Conservation (phyloP, 2,329 filamentous ascomycete species). For the Pseudogymnoascus sp. region DNA sequence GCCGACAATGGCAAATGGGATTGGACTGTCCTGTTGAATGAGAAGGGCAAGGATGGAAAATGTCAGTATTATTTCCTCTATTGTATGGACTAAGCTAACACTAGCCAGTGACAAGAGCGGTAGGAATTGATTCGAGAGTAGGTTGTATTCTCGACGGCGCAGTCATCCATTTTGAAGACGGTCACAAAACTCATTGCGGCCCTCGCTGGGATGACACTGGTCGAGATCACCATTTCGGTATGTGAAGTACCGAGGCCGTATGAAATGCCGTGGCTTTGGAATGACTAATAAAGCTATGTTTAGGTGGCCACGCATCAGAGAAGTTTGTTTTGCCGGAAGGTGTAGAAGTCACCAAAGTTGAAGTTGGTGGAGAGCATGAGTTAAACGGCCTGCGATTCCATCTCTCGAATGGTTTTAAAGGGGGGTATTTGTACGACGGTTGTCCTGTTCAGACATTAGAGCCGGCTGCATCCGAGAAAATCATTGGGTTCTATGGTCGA, state of each 20-base stretch:
- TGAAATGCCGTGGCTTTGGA: not conserved
- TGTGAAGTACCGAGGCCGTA: not conserved
- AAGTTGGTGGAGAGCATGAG: constrained; percentile 21
- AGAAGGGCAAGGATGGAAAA: constrained; percentile 14
- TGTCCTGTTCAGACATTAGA: constrained; percentile 17
- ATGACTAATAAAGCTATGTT: constrained; percentile 1
- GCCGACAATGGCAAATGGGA: constrained; percentile 12
- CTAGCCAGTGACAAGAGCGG: constrained; percentile 30
- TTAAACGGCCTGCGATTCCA: constrained; percentile 28
- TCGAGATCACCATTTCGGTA: constrained; percentile 14
- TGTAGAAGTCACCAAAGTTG: constrained; percentile 28
- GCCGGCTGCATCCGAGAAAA: constrained; percentile 30
- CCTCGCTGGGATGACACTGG: constrained; percentile 20
- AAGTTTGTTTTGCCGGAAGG: constrained; percentile 24
- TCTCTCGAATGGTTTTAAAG: constrained; percentile 26
- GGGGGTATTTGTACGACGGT: constrained; percentile 26
- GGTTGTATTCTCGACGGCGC: constrained; percentile 38
- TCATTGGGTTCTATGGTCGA: constrained; percentile 39
- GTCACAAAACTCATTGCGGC: constrained; percentile 36
- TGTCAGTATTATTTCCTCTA: constrained; percentile 14
- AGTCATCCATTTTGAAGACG: constrained; percentile 38
- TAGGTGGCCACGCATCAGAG: constrained; percentile 24
- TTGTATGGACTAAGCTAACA: not conserved
- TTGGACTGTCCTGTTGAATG: constrained; percentile 30
- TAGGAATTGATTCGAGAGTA: constrained; percentile 37